Evolutionary conservation across 1,284 basidiomycete species (phyloP), one percentile per base, ranked within the genome.

Genomic region (Phellinidium pouzarii): DNA sequence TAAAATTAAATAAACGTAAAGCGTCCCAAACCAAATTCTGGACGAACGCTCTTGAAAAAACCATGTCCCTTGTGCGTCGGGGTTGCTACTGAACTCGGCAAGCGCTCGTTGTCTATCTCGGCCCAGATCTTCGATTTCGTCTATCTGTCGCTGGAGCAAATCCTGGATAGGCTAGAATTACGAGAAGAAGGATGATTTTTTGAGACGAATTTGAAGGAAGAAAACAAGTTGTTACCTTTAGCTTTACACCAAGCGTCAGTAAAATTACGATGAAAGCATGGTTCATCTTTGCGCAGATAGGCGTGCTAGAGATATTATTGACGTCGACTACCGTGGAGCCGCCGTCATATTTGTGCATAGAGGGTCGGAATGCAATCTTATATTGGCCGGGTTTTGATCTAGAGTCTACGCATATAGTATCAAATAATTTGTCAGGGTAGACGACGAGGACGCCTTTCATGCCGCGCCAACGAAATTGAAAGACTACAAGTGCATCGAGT

Each of bases 391-490:
- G 19, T 8, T 46, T 26, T 17, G 11, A 34, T 20, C 26, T 5
- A 17, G 6, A 3, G 20, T 36, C 23, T 9, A 55, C 45, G 31
- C 60, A 61, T 1, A 59, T 17, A 0, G 1, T 11, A 41, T 60
- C 59, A 43, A 65, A 64, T 9, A 52, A 3, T 2, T 41, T 55
- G 37, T 62, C 56, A 4, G 60, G 56, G 38, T 60, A 59, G 23
- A 55, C 54, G 4, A 59, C 60, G 8, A 64, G 48, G 12, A 63
- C 52, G 1, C 64, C 64, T 46, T 65, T 65, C 50, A 61, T 58
- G 1, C 64, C 64, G 1, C 59, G 62, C 14, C 59, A 53, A 2
- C 64, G 58, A 4, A 62, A 58, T 47, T 65, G 64, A 45, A 60
- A 64, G 14, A 46, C 58, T 57, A 34, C 0, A 31, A 40, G 3